A percentile compares a stretch with the other conserved stretches of the same genome.
Conservation (phyloP, 2,329 filamentous ascomycete species). For the Cladophialophora psammophila region DNA sequence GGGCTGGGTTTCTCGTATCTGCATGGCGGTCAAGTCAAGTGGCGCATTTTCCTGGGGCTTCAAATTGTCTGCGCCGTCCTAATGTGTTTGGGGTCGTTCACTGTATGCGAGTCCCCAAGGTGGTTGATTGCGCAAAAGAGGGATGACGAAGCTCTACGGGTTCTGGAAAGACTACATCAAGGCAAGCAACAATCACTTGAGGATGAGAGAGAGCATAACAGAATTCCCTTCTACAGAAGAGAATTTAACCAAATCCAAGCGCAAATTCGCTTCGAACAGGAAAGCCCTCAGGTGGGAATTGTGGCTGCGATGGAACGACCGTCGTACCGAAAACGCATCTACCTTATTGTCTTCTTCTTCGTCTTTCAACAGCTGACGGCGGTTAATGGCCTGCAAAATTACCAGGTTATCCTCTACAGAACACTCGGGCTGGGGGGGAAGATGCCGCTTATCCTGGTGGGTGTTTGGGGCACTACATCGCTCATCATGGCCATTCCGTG, state of each 20-base stretch:
- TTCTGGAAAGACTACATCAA: background rate
- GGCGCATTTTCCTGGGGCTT: background rate
- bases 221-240: constrained; percentile 3
- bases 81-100: background rate
- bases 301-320: background rate
- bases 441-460: background rate
- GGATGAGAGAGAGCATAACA: too few species aligned
- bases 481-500: background rate
- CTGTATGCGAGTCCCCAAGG: background rate
- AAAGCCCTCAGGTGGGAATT: background rate
- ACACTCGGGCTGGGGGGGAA: background rate
- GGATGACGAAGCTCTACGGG: background rate
- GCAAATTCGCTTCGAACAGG: constrained; percentile 18
- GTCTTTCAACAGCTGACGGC: background rate
- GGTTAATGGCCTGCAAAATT: background rate
- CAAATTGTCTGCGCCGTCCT: background rate
- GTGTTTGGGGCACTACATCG: background rate
- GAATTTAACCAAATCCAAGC: constrained; percentile 20
- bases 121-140: background rate
- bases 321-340: constrained; percentile 8
- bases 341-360: constrained; percentile 10
- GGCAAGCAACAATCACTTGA: background rate
- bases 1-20: background rate
- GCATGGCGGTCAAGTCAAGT: background rate
- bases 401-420: background rate